Evolutionary conservation across 176 grass and related monocot genomes (phyloP).

Genomic region (Carex pumila): DNA sequence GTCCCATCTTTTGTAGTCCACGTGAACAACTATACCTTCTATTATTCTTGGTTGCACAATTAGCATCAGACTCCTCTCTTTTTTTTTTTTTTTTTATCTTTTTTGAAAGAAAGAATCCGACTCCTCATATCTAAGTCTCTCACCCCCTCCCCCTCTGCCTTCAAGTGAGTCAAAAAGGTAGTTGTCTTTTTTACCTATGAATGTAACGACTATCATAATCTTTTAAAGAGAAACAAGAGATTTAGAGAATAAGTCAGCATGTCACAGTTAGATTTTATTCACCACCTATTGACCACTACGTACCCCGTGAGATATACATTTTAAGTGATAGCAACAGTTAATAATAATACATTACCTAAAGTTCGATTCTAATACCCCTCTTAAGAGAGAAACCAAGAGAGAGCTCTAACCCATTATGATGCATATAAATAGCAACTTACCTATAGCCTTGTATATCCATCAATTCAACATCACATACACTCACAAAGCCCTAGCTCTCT

Average conservation of each 20-base stretch:
- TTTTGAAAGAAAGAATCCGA: neutral
- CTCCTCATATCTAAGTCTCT: constrained; percentile 7
- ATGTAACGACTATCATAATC: constrained; percentile 34
- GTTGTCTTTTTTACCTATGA: constrained; percentile 42
- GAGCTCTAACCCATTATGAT: constrained; percentile 52
- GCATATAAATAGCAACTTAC: constrained; percentile 56
- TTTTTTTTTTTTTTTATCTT: neutral
- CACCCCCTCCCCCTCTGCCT: neutral
- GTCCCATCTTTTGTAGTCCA: neutral
- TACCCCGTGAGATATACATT: constrained; percentile 24
- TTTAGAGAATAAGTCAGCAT: constrained; percentile 66
- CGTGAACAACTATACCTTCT: neutral
- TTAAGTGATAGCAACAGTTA: constrained; percentile 31
- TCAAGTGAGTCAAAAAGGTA: constrained; percentile 55
- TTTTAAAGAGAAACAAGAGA: constrained; percentile 40
- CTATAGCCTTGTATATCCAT: constrained; percentile 29
- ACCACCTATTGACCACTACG: constrained; percentile 25
- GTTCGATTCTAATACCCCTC: neutral
- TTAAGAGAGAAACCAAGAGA: constrained; percentile 7
- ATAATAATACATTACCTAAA: constrained; percentile 10
- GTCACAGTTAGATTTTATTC: constrained; percentile 79
- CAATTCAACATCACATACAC: constrained; percentile 21
- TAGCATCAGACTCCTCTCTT: constrained; percentile 23
- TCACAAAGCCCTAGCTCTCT: constrained; percentile 5
- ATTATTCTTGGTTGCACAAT: constrained; percentile 23